These are phyloP conservation scores for Leucocoprinus leucothites DNA, from an alignment of 768 basidiomycete species.

Conservation along the genomic window DNA sequence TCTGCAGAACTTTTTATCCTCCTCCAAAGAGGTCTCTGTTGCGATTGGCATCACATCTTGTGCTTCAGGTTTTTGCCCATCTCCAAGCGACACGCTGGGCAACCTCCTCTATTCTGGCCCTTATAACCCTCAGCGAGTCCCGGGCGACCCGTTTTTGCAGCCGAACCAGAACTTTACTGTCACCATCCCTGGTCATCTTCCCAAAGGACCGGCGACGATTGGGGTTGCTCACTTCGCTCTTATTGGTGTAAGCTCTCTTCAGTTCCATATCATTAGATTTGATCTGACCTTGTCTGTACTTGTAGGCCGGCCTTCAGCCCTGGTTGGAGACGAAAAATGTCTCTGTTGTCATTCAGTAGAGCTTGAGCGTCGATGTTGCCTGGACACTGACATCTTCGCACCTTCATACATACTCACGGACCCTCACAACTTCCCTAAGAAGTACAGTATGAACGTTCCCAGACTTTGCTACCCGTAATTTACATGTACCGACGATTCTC, in stretches of 20 bases:
- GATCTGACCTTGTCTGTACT: neutral
- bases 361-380: neutral
- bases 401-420: too few relatives aligned
- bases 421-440: too few relatives aligned
- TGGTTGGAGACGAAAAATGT: neutral
- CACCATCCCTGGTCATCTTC: neutral
- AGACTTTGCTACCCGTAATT: too few relatives aligned
- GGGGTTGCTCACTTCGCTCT: slow-evolving; percentile 8
- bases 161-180: slow-evolving; percentile 3
- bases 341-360: neutral
- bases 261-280: neutral
- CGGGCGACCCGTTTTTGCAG: neutral
- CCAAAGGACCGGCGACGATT: neutral
- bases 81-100: neutral
- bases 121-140: neutral
- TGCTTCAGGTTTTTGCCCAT: neutral
- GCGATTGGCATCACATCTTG: neutral
- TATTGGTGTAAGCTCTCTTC: neutral
- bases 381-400: neutral
- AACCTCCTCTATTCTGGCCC: neutral
- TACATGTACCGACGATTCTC: too few relatives aligned
- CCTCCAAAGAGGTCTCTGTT: neutral
- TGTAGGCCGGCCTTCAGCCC: neutral
- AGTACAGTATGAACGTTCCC: too few relatives aligned
- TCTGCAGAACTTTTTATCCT: neutral